Conservation (phyloP, 2,329 filamentous ascomycete species). For the Waltergamsia citrina region DNA sequence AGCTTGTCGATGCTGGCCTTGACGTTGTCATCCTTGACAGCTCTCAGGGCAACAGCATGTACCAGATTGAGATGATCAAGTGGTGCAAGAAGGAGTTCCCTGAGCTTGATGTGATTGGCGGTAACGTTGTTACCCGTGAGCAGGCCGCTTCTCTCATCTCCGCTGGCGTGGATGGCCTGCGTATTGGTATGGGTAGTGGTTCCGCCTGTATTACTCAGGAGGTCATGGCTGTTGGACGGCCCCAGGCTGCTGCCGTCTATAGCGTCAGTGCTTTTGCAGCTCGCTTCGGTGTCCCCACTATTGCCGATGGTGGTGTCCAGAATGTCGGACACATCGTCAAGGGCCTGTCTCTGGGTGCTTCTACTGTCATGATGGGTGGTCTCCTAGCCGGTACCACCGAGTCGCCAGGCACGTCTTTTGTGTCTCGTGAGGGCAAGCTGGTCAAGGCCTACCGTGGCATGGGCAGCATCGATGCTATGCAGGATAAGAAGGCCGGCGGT, state of each 20-base stretch:
- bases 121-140: slow-evolving; percentile 96
- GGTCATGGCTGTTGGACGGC: slow-evolving; percentile 97
- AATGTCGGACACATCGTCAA: slow-evolving; percentile 99
- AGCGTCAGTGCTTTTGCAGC: slow-evolving; percentile 83
- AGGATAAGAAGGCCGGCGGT: slow-evolving; percentile 88
- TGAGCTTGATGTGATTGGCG: slow-evolving; percentile 85
- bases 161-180: slow-evolving; percentile 89
- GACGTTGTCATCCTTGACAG: slow-evolving; percentile 94
- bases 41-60: slow-evolving; percentile 97
- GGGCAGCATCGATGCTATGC: slow-evolving; percentile 98
- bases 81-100: slow-evolving; percentile 87
- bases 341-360: slow-evolving; percentile 87
- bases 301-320: slow-evolving; percentile 95
- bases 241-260: slow-evolving; percentile 88
- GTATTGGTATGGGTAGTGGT: slow-evolving; percentile 97
- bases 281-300: slow-evolving; percentile 92
- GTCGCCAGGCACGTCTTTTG: slow-evolving; percentile 92
- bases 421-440: slow-evolving; percentile 92
- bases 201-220: slow-evolving; percentile 98
- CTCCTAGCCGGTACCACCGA: slow-evolving; percentile 94
- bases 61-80: slow-evolving; percentile 97
- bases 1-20: slow-evolving; percentile 87
- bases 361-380: slow-evolving; percentile 98
- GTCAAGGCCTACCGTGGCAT: slow-evolving; percentile 99
- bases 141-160: slow-evolving; percentile 89